Evolutionary conservation across 2,329 filamentous ascomycete genomes (phyloP).

Genomic region (Nemania diffusa): DNA sequence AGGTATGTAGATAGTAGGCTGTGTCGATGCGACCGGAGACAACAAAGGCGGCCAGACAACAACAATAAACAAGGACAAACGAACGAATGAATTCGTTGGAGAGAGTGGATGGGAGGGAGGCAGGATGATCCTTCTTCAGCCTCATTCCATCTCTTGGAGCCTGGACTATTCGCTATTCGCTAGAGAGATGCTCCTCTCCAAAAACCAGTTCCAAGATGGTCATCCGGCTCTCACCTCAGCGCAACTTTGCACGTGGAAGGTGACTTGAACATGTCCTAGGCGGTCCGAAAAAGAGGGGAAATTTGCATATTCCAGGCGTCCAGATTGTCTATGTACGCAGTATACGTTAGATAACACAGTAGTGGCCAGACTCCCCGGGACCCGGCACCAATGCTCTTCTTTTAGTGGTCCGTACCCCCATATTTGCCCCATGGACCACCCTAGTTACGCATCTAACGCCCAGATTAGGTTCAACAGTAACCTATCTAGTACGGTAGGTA

Average conservation of each 20-base stretch:
- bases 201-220: constrained; percentile 11
- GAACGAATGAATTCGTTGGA: constrained; percentile 21
- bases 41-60: constrained; percentile 8
- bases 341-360: background rate
- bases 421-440: background rate
- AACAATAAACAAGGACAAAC: constrained; percentile 26
- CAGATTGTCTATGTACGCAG: background rate
- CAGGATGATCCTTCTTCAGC: constrained; percentile 34
- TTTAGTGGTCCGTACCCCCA: background rate
- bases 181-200: constrained; percentile 18
- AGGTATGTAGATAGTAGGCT: background rate
- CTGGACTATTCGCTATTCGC: constrained; percentile 20
- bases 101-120: background rate
- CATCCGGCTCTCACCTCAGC: constrained; percentile 18
- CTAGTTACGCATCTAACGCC: background rate
- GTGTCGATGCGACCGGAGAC: background rate
- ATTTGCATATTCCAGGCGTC: background rate
- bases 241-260: constrained; percentile 29
- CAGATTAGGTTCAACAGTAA: background rate
- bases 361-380: constrained; percentile 23
- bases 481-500: background rate
- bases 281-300: constrained; percentile 35
- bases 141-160: constrained; percentile 32
- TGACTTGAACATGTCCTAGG: constrained; percentile 9
- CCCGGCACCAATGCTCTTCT: constrained; percentile 11